Conservation (phyloP, 306 rosid genomes). For the Prunus armeniaca region DNA sequence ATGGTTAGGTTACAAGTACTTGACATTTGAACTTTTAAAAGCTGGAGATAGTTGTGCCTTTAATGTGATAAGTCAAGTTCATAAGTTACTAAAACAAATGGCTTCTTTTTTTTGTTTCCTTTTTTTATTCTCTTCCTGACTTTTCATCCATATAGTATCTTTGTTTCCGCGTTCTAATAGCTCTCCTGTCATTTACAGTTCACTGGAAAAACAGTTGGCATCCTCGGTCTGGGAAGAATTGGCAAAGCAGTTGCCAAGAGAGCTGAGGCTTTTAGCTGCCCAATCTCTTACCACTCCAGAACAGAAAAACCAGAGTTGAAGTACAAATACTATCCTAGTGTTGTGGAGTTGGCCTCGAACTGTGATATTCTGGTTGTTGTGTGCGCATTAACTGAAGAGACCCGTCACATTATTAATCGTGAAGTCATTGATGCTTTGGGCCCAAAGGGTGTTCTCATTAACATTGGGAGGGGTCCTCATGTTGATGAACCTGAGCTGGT, state of each 20-base stretch:
- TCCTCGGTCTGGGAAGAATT: slow-evolving; percentile 81
- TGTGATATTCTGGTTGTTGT: slow-evolving; percentile 71
- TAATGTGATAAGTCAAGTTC: background rate
- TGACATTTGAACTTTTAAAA: background rate
- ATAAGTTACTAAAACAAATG: background rate
- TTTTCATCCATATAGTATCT: background rate
- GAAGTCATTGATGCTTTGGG: slow-evolving; percentile 79
- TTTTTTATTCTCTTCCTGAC: background rate
- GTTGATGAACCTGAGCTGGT: slow-evolving; percentile 72
- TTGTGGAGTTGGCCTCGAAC: slow-evolving; percentile 71
- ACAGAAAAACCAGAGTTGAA: slow-evolving; percentile 48
- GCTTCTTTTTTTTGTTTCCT: too few relatives aligned
- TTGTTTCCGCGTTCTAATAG: background rate
- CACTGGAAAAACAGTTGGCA: slow-evolving; percentile 81
- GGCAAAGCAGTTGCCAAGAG: slow-evolving; percentile 75
- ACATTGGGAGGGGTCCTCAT: slow-evolving; percentile 75
- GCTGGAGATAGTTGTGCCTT: background rate
- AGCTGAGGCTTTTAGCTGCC: slow-evolving; percentile 75
- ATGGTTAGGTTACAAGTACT: background rate
- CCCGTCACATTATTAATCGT: slow-evolving; percentile 58
- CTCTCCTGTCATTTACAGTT: slow-evolving; percentile 46
- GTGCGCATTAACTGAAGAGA: slow-evolving; percentile 62
- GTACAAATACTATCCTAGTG: slow-evolving; percentile 68
- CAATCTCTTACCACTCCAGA: slow-evolving; percentile 61
- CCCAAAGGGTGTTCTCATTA: slow-evolving; percentile 66